phyloP scores from a whole-genome alignment of 441 rosid species.

The Pelargonium exstipulatum region DNA sequence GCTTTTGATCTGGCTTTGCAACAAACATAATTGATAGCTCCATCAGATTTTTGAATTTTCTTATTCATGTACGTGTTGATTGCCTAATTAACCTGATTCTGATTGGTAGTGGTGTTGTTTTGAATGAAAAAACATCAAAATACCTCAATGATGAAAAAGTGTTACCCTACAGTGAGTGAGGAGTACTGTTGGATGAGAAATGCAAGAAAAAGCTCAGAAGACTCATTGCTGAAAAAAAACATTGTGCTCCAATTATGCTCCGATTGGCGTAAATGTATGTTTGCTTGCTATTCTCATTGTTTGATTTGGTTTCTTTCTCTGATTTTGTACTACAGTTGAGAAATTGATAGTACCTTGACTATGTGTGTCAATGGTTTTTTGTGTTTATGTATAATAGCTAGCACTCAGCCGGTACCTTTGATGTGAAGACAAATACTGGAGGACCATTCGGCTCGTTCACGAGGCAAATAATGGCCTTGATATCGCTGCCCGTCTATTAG shows the following conservation, averaged over 20 bases:
- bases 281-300: background rate
- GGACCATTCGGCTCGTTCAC: slow-evolving; percentile 52
- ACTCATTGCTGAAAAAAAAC: slow-evolving; percentile 46
- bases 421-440: slow-evolving; percentile 44
- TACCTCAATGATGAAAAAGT: slow-evolving; percentile 29
- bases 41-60: background rate
- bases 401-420: slow-evolving; percentile 60
- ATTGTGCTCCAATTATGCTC: slow-evolving; percentile 57
- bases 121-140: background rate
- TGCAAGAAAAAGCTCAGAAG: slow-evolving; percentile 52
- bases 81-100: background rate
- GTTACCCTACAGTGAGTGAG: slow-evolving; percentile 41
- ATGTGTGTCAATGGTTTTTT: background rate
- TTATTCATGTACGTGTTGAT: background rate
- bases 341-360: background rate
- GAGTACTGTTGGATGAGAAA: slow-evolving; percentile 39
- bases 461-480: slow-evolving; percentile 56
- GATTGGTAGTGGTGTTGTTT: background rate
- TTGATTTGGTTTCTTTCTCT: background rate
- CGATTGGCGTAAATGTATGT: slow-evolving; percentile 38
- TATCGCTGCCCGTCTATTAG: slow-evolving; percentile 40
- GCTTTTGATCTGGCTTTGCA: background rate
- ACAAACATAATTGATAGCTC: background rate
- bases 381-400: slow-evolving; percentile 28
- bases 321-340: background rate